These are phyloP conservation scores for Fistulinella cinereoalba DNA, from an alignment of 1,284 basidiomycete genomes.

Conservation along the genomic window DNA sequence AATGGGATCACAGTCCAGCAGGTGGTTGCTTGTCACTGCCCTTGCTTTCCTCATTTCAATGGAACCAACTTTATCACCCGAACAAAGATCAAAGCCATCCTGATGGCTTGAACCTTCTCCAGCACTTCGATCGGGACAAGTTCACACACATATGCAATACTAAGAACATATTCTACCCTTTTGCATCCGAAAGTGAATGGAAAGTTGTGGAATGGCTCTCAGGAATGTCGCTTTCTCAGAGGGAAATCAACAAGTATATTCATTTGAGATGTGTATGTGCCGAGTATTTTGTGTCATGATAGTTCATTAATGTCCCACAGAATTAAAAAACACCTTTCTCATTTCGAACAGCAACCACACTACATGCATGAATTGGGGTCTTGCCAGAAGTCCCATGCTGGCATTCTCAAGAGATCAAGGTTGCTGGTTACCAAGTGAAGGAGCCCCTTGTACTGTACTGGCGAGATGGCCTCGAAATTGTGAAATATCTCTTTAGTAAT, in stretches of 20 bases:
- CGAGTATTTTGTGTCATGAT: background rate
- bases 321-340: background rate
- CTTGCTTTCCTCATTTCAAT: too few species aligned
- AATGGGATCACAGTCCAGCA: too few species aligned
- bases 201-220: background rate
- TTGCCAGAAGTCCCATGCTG: constrained; percentile 5
- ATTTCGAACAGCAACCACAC: background rate
- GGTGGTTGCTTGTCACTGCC: too few species aligned
- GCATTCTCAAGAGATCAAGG: constrained; percentile 6
- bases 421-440: constrained; percentile 4
- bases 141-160: background rate
- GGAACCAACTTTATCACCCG: too few species aligned
- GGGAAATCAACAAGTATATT: background rate
- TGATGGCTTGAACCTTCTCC: background rate
- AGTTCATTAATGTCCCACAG: background rate
- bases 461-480: constrained; percentile 4
- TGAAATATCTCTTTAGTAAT: constrained; percentile 2
- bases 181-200: background rate
- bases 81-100: background rate
- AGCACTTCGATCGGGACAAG: background rate
- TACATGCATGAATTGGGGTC: background rate
- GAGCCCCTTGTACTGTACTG: constrained; percentile 3
- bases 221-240: background rate
- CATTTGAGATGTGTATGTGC: background rate
- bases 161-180: background rate